phyloP scores from a whole-genome alignment of 345 rosid genomes.

The Hibiscus mutabilis region DNA sequence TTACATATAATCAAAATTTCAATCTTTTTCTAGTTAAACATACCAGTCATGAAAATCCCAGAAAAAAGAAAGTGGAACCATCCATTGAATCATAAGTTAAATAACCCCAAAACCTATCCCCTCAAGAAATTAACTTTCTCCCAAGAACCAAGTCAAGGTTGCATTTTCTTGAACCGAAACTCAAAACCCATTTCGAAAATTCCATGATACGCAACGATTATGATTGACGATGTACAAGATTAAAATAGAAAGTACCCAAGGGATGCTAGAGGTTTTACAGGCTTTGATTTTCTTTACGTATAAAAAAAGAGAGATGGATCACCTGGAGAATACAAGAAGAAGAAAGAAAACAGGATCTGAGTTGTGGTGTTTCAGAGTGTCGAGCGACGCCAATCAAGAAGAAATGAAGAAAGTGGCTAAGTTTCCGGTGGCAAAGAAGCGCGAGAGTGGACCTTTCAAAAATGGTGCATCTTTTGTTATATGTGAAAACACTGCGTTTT shows the following conservation, averaged over 20 bases:
- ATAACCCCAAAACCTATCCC: neutral
- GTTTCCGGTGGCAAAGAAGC: neutral
- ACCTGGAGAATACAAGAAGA: neutral
- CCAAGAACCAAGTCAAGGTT: neutral
- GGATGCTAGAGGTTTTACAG: neutral
- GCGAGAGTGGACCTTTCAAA: conserved; percentile 4
- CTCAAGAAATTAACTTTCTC: neutral
- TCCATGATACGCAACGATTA: neutral
- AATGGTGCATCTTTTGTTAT: neutral
- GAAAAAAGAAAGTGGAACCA: neutral
- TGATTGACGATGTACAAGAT: neutral
- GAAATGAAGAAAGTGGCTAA: neutral
- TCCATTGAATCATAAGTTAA: neutral
- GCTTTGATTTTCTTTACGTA: neutral
- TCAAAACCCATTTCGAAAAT: conserved; percentile 3
- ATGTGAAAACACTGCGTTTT: neutral
- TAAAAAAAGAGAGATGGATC: neutral
- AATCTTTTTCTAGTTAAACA: neutral
- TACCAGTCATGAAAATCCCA: neutral
- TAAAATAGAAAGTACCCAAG: neutral
- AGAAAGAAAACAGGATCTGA: neutral
- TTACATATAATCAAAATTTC: neutral
- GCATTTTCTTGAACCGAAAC: neutral
- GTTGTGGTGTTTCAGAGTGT: neutral
- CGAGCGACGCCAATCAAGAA: neutral